phyloP scores from a whole-genome alignment of 2,329 filamentous ascomycete genomes.

The Aspergillus novofumigatus region DNA sequence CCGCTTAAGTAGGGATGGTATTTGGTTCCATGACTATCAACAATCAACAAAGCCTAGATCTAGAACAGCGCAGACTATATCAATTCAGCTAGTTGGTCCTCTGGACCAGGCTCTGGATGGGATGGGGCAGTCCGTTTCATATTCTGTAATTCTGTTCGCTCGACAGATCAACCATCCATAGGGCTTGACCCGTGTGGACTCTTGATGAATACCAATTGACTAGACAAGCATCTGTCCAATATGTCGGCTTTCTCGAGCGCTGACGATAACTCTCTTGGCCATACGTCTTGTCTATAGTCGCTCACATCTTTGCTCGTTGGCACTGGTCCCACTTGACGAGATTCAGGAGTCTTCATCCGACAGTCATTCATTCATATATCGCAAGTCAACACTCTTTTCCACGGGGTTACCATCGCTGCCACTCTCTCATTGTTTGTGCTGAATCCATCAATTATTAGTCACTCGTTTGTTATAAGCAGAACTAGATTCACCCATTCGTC shows the following conservation, averaged over 20 bases:
- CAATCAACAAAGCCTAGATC: neutral
- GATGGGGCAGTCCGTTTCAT: neutral
- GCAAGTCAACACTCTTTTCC: neutral
- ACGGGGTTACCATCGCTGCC: neutral
- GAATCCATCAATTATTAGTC: neutral
- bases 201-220: neutral
- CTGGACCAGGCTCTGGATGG: neutral
- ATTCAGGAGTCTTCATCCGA: neutral
- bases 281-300: neutral
- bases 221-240: neutral
- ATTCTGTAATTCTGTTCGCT: neutral
- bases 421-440: slow-evolving; percentile 2
- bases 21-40: neutral
- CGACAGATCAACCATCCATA: neutral
- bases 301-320: neutral
- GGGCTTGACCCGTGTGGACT: neutral
- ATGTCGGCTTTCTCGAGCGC: neutral
- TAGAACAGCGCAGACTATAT: neutral
- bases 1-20: neutral
- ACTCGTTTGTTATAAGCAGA: neutral
- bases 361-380: neutral
- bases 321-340: neutral
- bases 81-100: neutral
- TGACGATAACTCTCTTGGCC: neutral
- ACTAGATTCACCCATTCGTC: neutral